Evolutionary conservation across 305 asterid species (phyloP).

Genomic region (Solanum hybrid): DNA sequence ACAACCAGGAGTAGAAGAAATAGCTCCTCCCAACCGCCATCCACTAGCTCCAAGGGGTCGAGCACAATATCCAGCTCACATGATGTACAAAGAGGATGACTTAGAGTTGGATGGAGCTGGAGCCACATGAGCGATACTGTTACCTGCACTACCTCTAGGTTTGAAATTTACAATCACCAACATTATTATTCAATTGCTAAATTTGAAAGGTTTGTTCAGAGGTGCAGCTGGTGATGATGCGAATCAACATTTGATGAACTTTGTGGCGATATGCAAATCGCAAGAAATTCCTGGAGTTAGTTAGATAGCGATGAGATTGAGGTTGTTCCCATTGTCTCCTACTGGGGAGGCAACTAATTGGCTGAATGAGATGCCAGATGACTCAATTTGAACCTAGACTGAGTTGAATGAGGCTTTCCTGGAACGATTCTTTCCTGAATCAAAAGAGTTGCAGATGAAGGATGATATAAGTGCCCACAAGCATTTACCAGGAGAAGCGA

Average conservation of each 20-base stretch:
- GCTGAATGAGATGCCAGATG: background rate
- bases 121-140: background rate
- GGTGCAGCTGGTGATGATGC: fast-evolving
- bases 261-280: background rate
- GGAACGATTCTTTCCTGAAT: background rate
- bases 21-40: background rate
- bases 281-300: background rate
- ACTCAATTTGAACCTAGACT: background rate
- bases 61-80: background rate
- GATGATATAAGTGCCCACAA: background rate
- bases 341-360: background rate
- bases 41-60: background rate
- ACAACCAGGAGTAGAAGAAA: background rate
- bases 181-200: background rate
- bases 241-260: background rate
- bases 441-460: background rate
- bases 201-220: background rate
- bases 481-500: background rate
- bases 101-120: background rate
- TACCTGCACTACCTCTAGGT: background rate
- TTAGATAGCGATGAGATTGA: background rate
- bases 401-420: background rate
- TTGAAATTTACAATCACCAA: background rate
- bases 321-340: background rate
- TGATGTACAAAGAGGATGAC: background rate